Evolutionary conservation across 2,329 filamentous ascomycete species (phyloP), one percentile per base, ranked within the genome.

Genomic region (Diaporthe sp.): DNA sequence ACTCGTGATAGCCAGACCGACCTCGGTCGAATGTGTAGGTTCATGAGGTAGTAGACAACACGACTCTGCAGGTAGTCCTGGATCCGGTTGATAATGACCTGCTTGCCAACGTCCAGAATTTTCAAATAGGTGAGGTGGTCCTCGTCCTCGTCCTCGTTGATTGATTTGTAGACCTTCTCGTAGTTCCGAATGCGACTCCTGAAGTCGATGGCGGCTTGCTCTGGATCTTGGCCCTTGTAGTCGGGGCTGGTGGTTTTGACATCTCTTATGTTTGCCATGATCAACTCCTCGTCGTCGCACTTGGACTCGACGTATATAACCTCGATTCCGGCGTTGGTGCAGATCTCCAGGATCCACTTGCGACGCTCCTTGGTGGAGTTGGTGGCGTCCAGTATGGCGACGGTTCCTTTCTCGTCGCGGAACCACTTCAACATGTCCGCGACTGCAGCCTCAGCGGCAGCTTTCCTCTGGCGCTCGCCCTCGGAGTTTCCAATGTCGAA

Each of bases 1-100:
- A 96, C 94, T 77, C 97, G 89, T 78, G 97, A 98, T 69, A 99
- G 86, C 97, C 97, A 99, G 78, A 99, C 97, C 5, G 95, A 97
- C 73, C 97, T 92, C 25, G 96, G 96, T 77, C 96, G 96, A 83
- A 99, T 99, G 85, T 99, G 97, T 51, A 99, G 88, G 82, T 98
- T 99, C 92, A 98, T 98, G 74, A 98, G 91, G 82, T 98, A 99
- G 85, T 99, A 99, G 59, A 99, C 96, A 58, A 99, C 93, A 73
- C 97, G 93, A 83, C 95, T 98, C 83, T 98, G 97, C 37, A 99
- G 88, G 81, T 99, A 99, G 84, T 99, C 97, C 81, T 95, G 93
- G 80, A 99, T 98, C 81, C 94, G 93, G 85, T 98, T 99, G 89
- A 99, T 98, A 81, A 98, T 97, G 81, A 98, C 96, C 81, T 97